A percentile compares a stretch with the other conserved stretches of the same genome.
Evolutionary conservation across 148 eudicot genomes (phyloP).

Genomic region (Vaccinium corymbosum): DNA sequence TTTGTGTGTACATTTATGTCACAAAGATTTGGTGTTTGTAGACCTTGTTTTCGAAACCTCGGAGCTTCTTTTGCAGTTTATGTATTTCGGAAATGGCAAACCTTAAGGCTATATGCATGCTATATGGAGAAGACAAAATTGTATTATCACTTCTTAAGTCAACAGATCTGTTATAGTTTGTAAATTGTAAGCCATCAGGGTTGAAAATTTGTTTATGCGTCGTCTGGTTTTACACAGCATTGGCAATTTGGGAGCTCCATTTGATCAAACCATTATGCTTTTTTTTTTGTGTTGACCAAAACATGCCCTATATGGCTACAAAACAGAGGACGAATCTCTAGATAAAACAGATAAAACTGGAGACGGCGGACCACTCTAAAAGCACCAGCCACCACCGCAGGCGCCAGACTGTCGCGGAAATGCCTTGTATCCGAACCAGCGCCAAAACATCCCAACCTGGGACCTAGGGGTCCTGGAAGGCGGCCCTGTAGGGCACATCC

Average conservation of each 20-base stretch:
- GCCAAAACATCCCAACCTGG: no score
- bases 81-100: neutral
- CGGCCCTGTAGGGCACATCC: no score
- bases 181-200: neutral
- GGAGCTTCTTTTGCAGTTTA: conserved; percentile 9
- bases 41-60: neutral
- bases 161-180: neutral
- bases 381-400: no score
- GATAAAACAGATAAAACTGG: no score
- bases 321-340: no score
- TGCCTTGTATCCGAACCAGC: no score
- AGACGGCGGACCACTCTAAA: no score
- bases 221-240: neutral
- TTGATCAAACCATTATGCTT: neutral
- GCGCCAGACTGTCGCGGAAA: no score
- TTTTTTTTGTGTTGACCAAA: no score
- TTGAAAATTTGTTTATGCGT: neutral
- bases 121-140: neutral
- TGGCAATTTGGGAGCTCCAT: neutral
- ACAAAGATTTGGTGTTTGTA: conserved; percentile 9
- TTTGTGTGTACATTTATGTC: neutral
- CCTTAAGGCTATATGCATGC: neutral
- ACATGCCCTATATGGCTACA: no score
- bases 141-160: neutral
- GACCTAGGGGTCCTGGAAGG: no score